Evolutionary conservation across 306 rosid genomes (phyloP).

Genomic region (Lathyrus tuberosus): DNA sequence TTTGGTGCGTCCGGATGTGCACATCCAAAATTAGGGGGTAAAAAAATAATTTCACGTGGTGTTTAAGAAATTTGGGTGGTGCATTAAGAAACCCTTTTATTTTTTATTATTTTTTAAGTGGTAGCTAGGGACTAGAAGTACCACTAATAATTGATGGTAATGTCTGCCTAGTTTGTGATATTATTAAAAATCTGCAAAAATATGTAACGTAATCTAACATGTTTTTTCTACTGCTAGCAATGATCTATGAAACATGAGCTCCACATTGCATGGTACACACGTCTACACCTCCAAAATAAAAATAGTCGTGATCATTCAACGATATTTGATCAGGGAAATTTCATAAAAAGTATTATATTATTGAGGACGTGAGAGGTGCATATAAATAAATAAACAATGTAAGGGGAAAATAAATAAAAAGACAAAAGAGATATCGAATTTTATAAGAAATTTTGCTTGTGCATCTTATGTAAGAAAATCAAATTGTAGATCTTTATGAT

Average conservation of each 20-base stretch:
- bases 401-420: too few species aligned
- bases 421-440: too few species aligned
- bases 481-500: not conserved
- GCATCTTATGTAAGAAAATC: not conserved
- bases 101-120: not conserved
- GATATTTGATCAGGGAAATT: too few species aligned
- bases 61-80: too few species aligned
- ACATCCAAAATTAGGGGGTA: too few species aligned
- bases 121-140: not conserved
- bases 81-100: too few species aligned
- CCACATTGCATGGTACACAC: conserved; percentile 15
- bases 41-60: too few species aligned
- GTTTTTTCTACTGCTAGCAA: not conserved
- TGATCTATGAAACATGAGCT: conserved; percentile 1
- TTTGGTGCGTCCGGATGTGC: too few species aligned
- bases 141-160: not conserved
- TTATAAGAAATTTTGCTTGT: too few species aligned
- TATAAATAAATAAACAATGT: not conserved
- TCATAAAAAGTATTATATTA: too few species aligned
- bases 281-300: not conserved
- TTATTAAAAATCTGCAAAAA: not conserved
- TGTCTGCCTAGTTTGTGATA: not conserved
- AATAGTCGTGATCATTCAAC: too few species aligned
- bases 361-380: conserved; percentile 22
- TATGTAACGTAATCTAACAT: too few species aligned